Evolutionary conservation across 2,329 filamentous ascomycete genomes (phyloP).

Genomic region (Exophiala sp.): DNA sequence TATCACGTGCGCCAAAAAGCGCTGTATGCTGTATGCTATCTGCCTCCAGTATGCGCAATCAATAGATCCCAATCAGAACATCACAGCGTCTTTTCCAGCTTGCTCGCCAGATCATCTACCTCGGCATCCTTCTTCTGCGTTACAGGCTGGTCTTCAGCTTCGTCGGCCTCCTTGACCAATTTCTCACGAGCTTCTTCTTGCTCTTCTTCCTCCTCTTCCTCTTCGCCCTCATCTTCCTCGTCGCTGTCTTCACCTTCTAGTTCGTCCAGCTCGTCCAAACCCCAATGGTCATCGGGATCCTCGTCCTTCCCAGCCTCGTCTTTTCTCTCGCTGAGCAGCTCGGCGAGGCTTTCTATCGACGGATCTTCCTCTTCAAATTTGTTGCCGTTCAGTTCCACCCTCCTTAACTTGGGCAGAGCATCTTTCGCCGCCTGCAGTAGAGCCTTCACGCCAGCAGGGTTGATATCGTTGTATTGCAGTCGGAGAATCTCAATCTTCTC

Average conservation of each 20-base stretch:
- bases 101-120: constrained; percentile 75
- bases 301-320: constrained; percentile 60
- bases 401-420: constrained; percentile 70
- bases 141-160: constrained; percentile 58
- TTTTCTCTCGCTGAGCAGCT: constrained; percentile 72
- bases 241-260: constrained; percentile 71
- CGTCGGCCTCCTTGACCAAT: constrained; percentile 72
- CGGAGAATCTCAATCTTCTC: constrained; percentile 74
- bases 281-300: constrained; percentile 77
- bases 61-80: neutral
- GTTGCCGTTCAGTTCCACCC: constrained; percentile 94
- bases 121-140: constrained; percentile 73
- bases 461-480: constrained; percentile 94
- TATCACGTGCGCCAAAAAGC: neutral
- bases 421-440: constrained; percentile 66
- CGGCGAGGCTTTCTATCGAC: constrained; percentile 64
- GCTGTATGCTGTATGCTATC: neutral
- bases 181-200: constrained; percentile 64
- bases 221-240: constrained; percentile 66
- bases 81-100: constrained; percentile 64
- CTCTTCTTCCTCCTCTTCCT: constrained; percentile 65
- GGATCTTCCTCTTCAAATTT: constrained; percentile 85
- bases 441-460: constrained; percentile 66
- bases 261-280: constrained; percentile 80
- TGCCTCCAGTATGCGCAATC: neutral